These are phyloP conservation scores for Leucoagaricus sp. DNA, from an alignment of 1,284 basidiomycete genomes.

Conservation along the genomic window DNA sequence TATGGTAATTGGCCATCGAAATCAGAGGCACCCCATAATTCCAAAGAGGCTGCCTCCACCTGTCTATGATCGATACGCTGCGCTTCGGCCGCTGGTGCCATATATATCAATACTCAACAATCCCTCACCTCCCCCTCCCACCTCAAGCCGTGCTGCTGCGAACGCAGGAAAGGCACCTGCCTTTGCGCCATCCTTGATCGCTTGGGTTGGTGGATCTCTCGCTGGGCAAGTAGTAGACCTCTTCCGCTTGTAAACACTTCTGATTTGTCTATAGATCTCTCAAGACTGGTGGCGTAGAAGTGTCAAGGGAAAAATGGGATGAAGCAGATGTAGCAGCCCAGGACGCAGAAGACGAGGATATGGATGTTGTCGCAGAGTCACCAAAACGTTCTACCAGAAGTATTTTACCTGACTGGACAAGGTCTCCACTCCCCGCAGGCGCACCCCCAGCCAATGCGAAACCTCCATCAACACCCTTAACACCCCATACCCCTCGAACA, in stretches of 20 bases:
- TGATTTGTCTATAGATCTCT: constrained; percentile 44
- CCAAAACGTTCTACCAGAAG: constrained; percentile 27
- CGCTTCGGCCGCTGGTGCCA: constrained; percentile 66
- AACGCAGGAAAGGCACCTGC: constrained; percentile 84
- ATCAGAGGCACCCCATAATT: not conserved
- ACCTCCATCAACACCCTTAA: constrained; percentile 19
- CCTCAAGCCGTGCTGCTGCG: constrained; percentile 45
- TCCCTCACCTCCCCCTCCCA: constrained; percentile 53
- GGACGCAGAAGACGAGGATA: constrained; percentile 46
- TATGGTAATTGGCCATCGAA: not conserved
- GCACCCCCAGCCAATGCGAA: constrained; percentile 51
- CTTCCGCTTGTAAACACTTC: constrained; percentile 9
- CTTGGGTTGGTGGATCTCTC: constrained; percentile 93
- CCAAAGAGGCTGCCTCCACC: constrained; percentile 39
- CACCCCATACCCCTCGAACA: constrained; percentile 3
- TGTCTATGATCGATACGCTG: constrained; percentile 69
- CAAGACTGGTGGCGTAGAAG: constrained; percentile 83
- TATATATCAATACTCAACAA: constrained; percentile 85
- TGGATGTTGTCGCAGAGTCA: constrained; percentile 42
- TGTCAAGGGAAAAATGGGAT: constrained; percentile 84
- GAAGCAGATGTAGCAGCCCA: constrained; percentile 48
- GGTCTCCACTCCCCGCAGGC: constrained; percentile 56
- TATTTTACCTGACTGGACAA: constrained; percentile 81
- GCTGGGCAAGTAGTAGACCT: constrained; percentile 65
- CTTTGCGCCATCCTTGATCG: constrained; percentile 76